Evolutionary conservation across 257 asterid species (phyloP).

Genomic region (Jasminum sambac): DNA sequence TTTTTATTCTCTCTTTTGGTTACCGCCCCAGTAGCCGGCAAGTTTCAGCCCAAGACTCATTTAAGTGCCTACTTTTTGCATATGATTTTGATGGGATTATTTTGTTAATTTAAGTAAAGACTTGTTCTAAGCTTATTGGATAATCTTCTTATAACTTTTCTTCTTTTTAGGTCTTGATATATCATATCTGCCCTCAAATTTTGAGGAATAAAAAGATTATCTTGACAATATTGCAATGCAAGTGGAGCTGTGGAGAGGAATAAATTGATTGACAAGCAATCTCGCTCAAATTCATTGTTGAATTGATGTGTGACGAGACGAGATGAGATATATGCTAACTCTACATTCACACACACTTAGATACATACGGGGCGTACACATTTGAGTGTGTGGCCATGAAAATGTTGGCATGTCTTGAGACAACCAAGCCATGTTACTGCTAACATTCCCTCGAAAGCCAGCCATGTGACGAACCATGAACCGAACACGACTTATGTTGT

Average conservation of each 20-base stretch:
- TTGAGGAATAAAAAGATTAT: slow-evolving; percentile 6
- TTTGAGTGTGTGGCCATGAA: neutral
- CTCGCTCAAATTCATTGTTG: neutral
- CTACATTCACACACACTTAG: neutral
- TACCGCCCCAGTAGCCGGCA: neutral
- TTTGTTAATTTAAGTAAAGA: neutral
- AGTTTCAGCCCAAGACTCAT: neutral
- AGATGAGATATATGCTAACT: neutral
- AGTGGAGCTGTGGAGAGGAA: neutral
- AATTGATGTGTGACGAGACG: neutral
- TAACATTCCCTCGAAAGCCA: neutral
- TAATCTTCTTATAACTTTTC: neutral
- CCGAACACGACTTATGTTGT: neutral
- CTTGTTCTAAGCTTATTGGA: slow-evolving; percentile 6
- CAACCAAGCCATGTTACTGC: slow-evolving; percentile 5
- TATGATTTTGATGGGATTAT: neutral
- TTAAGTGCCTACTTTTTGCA: neutral
- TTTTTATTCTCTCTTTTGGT: neutral
- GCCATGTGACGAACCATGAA: slow-evolving; percentile 9
- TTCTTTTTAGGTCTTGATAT: neutral
- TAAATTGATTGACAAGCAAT: slow-evolving; percentile 11
- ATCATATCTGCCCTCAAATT: neutral
- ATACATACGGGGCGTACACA: neutral
- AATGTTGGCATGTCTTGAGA: neutral
- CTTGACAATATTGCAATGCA: neutral